A percentile compares a stretch with the other conserved stretches of the same genome.
These are phyloP conservation scores for Ailanthus altissimus DNA, from an alignment of 345 rosid species.

Conservation along the genomic window DNA sequence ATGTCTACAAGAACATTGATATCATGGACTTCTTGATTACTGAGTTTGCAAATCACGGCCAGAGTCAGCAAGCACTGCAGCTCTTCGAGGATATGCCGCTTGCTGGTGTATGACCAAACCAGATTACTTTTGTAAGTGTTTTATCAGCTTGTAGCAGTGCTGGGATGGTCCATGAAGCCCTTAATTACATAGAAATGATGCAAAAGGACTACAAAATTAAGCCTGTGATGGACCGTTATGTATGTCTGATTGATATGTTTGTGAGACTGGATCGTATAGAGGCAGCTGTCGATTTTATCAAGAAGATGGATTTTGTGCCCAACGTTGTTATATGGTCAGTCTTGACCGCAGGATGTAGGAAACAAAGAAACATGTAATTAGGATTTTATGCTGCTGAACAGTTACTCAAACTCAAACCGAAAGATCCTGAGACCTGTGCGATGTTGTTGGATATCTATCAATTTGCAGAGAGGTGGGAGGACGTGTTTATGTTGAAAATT, in stretches of 20 bases:
- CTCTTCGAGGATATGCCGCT: slow-evolving; percentile 65
- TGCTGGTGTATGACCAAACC: slow-evolving; percentile 53
- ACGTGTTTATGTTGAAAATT: slow-evolving; percentile 37
- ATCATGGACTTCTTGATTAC: slow-evolving; percentile 61
- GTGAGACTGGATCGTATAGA: slow-evolving; percentile 45
- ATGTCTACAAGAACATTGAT: slow-evolving; percentile 56
- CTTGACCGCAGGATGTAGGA: slow-evolving; percentile 50
- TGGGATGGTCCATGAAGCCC: slow-evolving; percentile 54
- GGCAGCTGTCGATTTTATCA: slow-evolving; percentile 48
- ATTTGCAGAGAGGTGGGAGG: slow-evolving; percentile 45
- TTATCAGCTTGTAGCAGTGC: slow-evolving; percentile 57
- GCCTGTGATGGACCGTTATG: slow-evolving; percentile 53
- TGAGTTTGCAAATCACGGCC: slow-evolving; percentile 47
- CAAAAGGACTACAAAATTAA: slow-evolving; percentile 43
- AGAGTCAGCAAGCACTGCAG: slow-evolving; percentile 44
- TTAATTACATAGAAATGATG: slow-evolving; percentile 51
- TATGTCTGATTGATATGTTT: slow-evolving; percentile 51
- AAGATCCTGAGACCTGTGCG: slow-evolving; percentile 32
- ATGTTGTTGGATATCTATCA: slow-evolving; percentile 36
- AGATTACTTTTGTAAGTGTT: slow-evolving; percentile 58
- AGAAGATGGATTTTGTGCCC: slow-evolving; percentile 44
- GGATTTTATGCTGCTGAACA: slow-evolving; percentile 49
- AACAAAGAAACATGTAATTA: slow-evolving; percentile 40
- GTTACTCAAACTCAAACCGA: slow-evolving; percentile 47
- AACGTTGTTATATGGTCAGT: slow-evolving; percentile 43